A percentile compares a stretch with the other conserved stretches of the same genome.
Conservation (phyloP, 1,284 basidiomycete genomes). For the Heterobasidion occidentale region DNA sequence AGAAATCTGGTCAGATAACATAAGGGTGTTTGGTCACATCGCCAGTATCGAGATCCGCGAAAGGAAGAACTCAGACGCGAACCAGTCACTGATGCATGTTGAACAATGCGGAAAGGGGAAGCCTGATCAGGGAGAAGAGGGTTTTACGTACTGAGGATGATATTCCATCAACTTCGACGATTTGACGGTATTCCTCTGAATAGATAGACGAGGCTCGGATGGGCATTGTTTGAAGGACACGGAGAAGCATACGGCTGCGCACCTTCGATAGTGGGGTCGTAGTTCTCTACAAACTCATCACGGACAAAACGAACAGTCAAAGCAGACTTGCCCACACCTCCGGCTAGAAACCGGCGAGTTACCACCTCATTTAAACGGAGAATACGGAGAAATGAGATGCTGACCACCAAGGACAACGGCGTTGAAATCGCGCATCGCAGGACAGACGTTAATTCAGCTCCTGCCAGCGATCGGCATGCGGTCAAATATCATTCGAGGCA, state of each 20-base stretch:
- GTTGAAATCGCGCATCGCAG: constrained; percentile 56
- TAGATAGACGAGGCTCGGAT: background rate
- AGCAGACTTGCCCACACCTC: constrained; percentile 81
- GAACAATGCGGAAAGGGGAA: background rate
- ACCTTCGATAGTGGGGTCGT: constrained; percentile 84
- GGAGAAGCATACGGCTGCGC: constrained; percentile 4
- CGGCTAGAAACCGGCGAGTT: constrained; percentile 35
- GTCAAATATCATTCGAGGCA: background rate
- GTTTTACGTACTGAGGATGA: background rate
- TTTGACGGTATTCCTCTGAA: constrained; percentile 59
- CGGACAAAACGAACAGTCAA: constrained; percentile 65
- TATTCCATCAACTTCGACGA: constrained; percentile 38
- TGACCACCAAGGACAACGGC: constrained; percentile 73
- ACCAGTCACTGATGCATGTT: background rate
- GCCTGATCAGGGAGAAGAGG: constrained; percentile 9
- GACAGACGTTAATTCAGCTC: background rate
- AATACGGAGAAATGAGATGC: constrained; percentile 15
- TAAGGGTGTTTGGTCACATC: background rate
- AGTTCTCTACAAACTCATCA: constrained; percentile 67
- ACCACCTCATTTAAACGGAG: constrained; percentile 1
- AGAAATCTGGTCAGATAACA: too few relatives aligned
- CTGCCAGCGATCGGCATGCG: background rate
- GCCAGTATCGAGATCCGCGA: too few relatives aligned
- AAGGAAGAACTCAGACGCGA: too few relatives aligned
- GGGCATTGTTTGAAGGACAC: constrained; percentile 9